Percentiles rank a stretch among this genome's conserved stretches.
Evolutionary conservation across 2,329 filamentous ascomycete species (phyloP).

Genomic region (Chrysosporium keratinophilum): DNA sequence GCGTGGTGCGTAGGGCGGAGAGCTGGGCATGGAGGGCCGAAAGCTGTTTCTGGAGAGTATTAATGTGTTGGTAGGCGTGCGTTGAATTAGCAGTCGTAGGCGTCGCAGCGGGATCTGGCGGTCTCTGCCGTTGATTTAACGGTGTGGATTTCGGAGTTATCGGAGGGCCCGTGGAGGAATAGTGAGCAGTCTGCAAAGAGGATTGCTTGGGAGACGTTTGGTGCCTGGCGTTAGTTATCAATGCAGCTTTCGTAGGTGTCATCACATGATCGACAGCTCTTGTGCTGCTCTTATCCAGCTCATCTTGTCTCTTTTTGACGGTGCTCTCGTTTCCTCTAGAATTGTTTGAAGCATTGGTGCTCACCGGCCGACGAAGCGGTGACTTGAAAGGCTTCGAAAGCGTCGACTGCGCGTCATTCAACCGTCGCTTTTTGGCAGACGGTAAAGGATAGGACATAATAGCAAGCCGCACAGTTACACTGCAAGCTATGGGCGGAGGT

Average conservation of each 20-base stretch:
- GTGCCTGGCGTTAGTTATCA: background rate
- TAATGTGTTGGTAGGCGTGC: conserved; percentile 21
- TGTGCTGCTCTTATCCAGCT: background rate
- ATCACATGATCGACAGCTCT: background rate
- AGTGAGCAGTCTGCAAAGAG: background rate
- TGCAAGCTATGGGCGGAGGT: background rate
- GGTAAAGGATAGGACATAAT: background rate
- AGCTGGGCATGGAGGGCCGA: conserved; percentile 26
- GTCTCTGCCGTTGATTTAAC: background rate
- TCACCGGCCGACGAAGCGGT: conserved; percentile 45
- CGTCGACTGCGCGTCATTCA: conserved; percentile 48
- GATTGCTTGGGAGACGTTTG: background rate
- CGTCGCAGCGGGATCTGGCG: background rate
- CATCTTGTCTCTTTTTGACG: background rate
- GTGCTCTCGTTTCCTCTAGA: background rate
- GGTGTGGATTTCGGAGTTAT: background rate
- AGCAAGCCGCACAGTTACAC: no score
- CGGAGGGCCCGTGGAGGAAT: background rate
- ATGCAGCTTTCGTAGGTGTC: background rate
- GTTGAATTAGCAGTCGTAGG: background rate
- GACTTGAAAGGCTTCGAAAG: conserved; percentile 64
- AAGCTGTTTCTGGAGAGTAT: conserved; percentile 37
- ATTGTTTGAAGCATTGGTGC: background rate
- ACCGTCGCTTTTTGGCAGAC: conserved; percentile 51
- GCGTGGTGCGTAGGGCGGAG: conserved; percentile 29